Base-by-base conservation (phyloP, 2,329 filamentous ascomycete species). In the Sclerotinia subarctica region DNA sequence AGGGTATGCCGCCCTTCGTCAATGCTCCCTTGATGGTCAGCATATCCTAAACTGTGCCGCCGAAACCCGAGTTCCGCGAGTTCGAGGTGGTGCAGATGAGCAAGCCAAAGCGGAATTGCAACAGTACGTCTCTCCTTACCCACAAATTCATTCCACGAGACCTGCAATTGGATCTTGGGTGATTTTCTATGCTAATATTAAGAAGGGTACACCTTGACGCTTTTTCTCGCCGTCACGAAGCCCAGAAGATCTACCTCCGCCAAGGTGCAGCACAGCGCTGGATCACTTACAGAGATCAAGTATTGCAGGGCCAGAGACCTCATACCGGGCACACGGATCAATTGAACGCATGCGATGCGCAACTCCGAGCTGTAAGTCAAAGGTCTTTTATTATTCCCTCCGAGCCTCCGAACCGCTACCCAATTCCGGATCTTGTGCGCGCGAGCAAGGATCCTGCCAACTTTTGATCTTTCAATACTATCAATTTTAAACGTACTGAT, bases 11-110 rank as follows among this genome's bases (percentile, higher is more conserved):
- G 83, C 83, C 21, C 79, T 90, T 64, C 83, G 87, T 53, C 87
- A 90, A 78, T 89, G 86, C 78, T 80, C 82, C 63, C 75, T 87
- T 53, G 87, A 89, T 73, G 87, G 87, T 8, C 86, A 88, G 74
- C 82, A 88, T 78, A 88, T 90, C 72, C 82, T 89, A 70, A 86
- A 89, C 74, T 86, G 85, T 73, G 86, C 85, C 29, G 86, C 86
- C 52, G 87, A 89, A 76, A 86, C 86, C 21, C 81, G 80, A 64
- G 86, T 89, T 17, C 86, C 86, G 5, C 78, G 80, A 56, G 77
- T 82, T 58, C 77, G 76, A 58, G 86, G 85, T 66, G 85, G 85
- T 15, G 82, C 83, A 66, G 82, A 84, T 29, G 87, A 89, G 76
- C 87, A 89, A 76, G 78, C 77, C 38, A 88, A 87, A 76, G 86